Base-by-base conservation (phyloP, 2,329 filamentous ascomycete genomes). In the Emmonsia crescens region DNA sequence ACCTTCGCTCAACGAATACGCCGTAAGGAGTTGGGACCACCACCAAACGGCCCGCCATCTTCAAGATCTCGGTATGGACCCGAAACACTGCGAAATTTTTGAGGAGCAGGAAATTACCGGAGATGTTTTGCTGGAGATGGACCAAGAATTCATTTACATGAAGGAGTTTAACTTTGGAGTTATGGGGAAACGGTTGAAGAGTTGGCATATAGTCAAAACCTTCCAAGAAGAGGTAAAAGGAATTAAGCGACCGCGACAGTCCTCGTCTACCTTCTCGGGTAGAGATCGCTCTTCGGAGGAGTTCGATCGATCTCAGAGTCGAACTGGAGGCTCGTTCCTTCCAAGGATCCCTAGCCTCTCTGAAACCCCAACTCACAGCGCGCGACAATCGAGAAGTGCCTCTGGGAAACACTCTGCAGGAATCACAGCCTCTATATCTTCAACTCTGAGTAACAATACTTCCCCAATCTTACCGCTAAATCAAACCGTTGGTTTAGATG, bases 91-190 rank as follows among this genome's bases (percentile, higher is more conserved):
- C 71, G 88, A 96, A 66, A 89, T 97, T 2, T 99, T 99, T 70
- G 82, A 88, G 67, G 92, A 97, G 70, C 93, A 99, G 74, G 94
- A 99, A 73, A 97, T 99, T 62, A 87, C 89, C 1, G 94, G 94
- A 57, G 92, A 97, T 69, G 93, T 97, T 3, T 78, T 99, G 46
- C 77, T 99, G 59, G 90, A 89, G 60, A 96, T 97, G 90, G 91
- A 96, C 69, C 93, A 96, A 76, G 89, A 90, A 62, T 95, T 94
- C 46, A 81, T 97, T 19, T 96, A 96, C 73, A 87, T 97, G 78
- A 96, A 96, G 72, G 92, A 94, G 55, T 96, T 96, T 68, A 90
- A 96, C 67, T 81, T 97, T 66, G 93, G 93, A 21, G 90, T 92
- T 2, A 92, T 97, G 67, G 93, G 93, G 9, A 84, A 90, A 62